Conservation (phyloP, 1,284 basidiomycete genomes). For the Agaricales sp. region DNA sequence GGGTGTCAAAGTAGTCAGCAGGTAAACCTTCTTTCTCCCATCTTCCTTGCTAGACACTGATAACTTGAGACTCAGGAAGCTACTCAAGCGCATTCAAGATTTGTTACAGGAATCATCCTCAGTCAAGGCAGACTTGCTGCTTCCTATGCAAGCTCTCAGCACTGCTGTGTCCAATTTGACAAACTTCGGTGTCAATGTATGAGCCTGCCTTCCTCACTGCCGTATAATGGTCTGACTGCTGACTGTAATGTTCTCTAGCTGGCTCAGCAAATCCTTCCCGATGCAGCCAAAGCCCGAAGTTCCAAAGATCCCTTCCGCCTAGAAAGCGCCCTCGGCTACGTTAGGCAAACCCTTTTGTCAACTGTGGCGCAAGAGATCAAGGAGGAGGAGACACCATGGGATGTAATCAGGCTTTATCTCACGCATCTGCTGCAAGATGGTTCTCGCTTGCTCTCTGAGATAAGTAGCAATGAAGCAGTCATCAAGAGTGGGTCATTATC, state of each 20-base stretch:
- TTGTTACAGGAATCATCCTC: constrained; percentile 63
- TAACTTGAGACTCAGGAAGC: constrained; percentile 50
- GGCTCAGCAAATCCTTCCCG: constrained; percentile 77
- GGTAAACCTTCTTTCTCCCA: constrained; percentile 34
- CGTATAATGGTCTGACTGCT: neutral
- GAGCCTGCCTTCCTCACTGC: too few species aligned
- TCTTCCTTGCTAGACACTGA: constrained; percentile 5
- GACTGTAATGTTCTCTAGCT: constrained; percentile 42
- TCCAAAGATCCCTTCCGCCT: constrained; percentile 74
- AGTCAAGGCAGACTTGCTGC: constrained; percentile 58
- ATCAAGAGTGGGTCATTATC: constrained; percentile 56
- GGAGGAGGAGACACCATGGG: constrained; percentile 63
- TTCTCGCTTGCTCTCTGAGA: constrained; percentile 55
- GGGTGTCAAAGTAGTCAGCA: constrained; percentile 71
- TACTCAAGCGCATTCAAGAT: constrained; percentile 77
- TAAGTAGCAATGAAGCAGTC: constrained; percentile 70
- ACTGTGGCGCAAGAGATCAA: constrained; percentile 64
- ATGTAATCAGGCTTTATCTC: constrained; percentile 63
- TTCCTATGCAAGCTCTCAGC: constrained; percentile 62
- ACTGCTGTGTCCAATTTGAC: constrained; percentile 72
- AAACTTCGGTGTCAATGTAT: constrained; percentile 81
- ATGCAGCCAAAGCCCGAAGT: constrained; percentile 65
- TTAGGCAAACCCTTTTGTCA: constrained; percentile 61
- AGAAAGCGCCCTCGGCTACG: constrained; percentile 56
- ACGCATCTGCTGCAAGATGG: constrained; percentile 63